Conservation (phyloP, 768 basidiomycete species). For the Russula emetica region DNA sequence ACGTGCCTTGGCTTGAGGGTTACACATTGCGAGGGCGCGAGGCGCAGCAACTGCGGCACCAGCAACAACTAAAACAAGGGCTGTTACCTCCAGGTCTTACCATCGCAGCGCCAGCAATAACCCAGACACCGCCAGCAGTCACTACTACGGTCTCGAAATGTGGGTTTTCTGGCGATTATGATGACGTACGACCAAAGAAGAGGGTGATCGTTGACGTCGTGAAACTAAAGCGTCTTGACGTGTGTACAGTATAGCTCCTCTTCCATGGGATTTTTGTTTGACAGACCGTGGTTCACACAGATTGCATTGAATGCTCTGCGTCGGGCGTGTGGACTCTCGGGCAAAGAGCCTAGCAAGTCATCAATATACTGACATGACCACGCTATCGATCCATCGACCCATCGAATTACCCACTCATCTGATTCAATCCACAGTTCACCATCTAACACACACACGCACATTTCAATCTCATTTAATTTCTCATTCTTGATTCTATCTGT, state of each 20-base stretch:
- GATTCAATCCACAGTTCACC: neutral
- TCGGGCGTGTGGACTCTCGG: conserved; percentile 5
- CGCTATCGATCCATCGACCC: neutral
- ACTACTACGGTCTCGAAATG: neutral
- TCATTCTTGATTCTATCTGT: neutral
- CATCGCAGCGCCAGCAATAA: neutral
- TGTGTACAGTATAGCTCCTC: neutral
- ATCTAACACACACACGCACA: neutral
- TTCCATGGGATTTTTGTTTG: neutral
- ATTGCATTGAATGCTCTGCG: conserved; percentile 7
- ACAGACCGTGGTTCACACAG: neutral
- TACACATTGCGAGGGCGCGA: neutral
- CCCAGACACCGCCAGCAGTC: neutral
- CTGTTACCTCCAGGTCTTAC: neutral
- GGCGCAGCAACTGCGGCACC: neutral
- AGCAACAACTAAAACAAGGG: neutral
- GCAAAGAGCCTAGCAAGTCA: neutral
- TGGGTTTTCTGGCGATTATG: neutral
- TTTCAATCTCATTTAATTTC: neutral
- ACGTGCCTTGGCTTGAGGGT: conserved; percentile 13
- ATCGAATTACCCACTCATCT: neutral
- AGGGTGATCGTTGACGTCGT: neutral
- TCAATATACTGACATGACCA: neutral
- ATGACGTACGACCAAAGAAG: neutral
- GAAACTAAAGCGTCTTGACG: conserved; percentile 9